Conservation (phyloP, 2,329 filamentous ascomycete species). For the Fragosphaeria purpurea region DNA sequence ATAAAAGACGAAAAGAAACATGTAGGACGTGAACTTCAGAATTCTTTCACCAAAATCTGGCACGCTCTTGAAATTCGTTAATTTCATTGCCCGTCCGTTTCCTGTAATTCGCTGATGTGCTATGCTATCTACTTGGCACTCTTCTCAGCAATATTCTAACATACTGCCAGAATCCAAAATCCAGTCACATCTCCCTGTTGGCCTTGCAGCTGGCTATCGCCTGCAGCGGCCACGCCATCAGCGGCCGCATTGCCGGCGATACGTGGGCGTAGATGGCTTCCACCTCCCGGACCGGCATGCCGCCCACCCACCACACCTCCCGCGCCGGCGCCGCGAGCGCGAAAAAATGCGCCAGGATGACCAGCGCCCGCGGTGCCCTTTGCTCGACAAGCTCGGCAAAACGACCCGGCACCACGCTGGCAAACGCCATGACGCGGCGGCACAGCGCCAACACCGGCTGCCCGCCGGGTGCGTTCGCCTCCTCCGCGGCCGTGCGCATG, state of each 20-base stretch:
- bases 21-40: no score
- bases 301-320: conserved; percentile 4
- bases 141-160: no score
- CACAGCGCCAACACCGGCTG: conserved; percentile 11
- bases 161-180: no score
- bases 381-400: conserved; percentile 13
- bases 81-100: no score
- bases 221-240: not conserved
- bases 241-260: not conserved
- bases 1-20: no score
- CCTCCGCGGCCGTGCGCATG: no score
- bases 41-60: no score
- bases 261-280: not conserved
- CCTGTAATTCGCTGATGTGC: no score
- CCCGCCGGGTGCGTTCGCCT: not conserved
- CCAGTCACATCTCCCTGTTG: no score
- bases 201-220: not conserved
- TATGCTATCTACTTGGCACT: no score
- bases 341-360: conserved; percentile 18
- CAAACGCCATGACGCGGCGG: conserved; percentile 14
- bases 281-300: not conserved
- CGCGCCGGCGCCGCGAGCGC: conserved; percentile 3
- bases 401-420: conserved; percentile 12
- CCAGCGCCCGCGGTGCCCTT: conserved; percentile 13
- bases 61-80: no score